A percentile compares a stretch with the other conserved stretches of the same genome.
Conservation (phyloP, 169 alveolate genomes). For the Toxoplasma gondii region DNA sequence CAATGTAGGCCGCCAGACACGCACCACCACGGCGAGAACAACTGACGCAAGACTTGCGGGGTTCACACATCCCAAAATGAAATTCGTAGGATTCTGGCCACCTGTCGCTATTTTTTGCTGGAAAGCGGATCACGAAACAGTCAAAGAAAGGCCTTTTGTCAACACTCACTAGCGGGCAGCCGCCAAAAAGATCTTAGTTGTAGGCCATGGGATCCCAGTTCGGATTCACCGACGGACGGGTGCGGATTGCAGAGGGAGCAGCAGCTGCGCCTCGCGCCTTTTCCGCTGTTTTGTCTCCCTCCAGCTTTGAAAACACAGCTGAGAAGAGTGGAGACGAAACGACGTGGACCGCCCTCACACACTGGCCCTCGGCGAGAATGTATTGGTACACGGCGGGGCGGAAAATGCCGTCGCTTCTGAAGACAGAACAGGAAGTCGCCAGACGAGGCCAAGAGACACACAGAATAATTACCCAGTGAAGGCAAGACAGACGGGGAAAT, state of each 20-base stretch:
- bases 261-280: neutral
- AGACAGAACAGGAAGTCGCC: neutral
- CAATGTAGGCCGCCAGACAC: too few species aligned
- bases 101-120: too few species aligned
- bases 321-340: conserved; percentile 39
- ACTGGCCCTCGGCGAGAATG: conserved; percentile 17
- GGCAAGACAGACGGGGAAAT: too few species aligned
- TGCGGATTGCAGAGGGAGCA: neutral
- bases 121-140: too few species aligned
- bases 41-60: too few species aligned
- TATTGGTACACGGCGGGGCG: conserved; percentile 38
- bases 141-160: too few species aligned
- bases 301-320: conserved; percentile 25
- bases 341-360: conserved; percentile 16
- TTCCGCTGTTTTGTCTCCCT: neutral
- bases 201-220: neutral
- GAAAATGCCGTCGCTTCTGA: neutral
- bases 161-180: too few species aligned
- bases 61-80: too few species aligned
- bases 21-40: too few species aligned
- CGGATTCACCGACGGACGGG: neutral
- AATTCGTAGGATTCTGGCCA: too few species aligned
- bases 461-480: neutral
- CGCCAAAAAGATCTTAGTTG: neutral
- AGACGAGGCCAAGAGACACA: neutral